Conservation (phyloP, 805 yeast species). For the Schizosaccharomyces lindneri region DNA sequence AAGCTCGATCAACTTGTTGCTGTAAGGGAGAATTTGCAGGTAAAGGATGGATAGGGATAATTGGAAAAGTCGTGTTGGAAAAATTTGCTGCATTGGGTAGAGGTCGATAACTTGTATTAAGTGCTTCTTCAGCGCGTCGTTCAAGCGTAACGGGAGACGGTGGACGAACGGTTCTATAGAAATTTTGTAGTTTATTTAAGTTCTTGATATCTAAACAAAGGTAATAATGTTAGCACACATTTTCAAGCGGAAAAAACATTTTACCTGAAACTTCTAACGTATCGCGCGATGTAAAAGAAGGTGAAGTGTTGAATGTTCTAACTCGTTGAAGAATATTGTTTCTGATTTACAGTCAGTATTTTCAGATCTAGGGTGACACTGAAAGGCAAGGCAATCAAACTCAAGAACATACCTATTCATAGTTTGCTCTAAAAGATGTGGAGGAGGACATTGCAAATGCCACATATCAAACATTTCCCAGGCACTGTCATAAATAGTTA, state of each 20-base stretch:
- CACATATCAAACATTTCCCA: neutral
- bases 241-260: too few relatives aligned
- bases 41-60: slow-evolving; percentile 12
- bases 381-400: too few relatives aligned
- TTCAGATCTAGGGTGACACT: too few relatives aligned
- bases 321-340: neutral
- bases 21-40: neutral
- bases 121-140: neutral
- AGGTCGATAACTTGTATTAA: neutral
- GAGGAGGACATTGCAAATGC: neutral
- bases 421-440: neutral
- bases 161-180: neutral
- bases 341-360: too few relatives aligned
- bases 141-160: neutral
- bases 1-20: neutral
- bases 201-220: neutral
- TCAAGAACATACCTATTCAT: neutral
- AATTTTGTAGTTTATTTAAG: neutral
- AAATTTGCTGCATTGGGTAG: neutral
- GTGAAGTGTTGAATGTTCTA: neutral
- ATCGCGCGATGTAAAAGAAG: neutral
- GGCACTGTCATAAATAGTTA: neutral
- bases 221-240: neutral
- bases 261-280: neutral
- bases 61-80: neutral